A percentile compares a stretch with the other conserved stretches of the same genome.
Conservation (phyloP, 768 basidiomycete species). For the Tulasnella sp. region DNA sequence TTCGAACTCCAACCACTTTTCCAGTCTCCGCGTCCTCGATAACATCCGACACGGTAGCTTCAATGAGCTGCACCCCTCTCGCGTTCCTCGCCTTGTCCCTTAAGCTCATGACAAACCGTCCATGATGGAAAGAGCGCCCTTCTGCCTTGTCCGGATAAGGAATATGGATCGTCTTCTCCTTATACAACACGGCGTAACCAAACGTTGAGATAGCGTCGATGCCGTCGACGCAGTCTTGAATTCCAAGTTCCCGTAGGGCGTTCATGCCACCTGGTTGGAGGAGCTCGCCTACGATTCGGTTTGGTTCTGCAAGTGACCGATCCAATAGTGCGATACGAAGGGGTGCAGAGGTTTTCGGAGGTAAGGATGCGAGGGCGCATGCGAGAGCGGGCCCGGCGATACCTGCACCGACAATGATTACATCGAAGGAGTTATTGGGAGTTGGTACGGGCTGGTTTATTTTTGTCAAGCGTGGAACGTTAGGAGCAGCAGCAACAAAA, state of each 20-base stretch:
- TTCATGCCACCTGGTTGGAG: conserved; percentile 85
- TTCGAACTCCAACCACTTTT: conserved; percentile 55
- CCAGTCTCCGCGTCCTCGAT: conserved; percentile 44
- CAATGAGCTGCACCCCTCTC: conserved; percentile 62
- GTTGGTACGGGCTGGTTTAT: background rate
- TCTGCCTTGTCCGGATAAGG: conserved; percentile 68
- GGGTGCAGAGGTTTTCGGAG: conserved; percentile 32
- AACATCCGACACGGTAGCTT: conserved; percentile 72
- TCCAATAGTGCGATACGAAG: conserved; percentile 78
- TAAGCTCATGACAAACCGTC: conserved; percentile 72
- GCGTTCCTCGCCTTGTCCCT: conserved; percentile 52
- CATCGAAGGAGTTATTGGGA: conserved; percentile 34
- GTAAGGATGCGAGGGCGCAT: conserved; percentile 58
- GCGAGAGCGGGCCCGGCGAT: conserved; percentile 82
- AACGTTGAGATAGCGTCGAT: conserved; percentile 75
- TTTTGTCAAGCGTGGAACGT: background rate
- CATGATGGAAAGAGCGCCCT: conserved; percentile 90
- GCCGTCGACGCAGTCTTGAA: conserved; percentile 64
- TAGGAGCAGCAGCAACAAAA: too few species aligned
- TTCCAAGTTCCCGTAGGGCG: conserved; percentile 64
- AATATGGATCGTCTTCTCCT: conserved; percentile 64
- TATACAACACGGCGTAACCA: conserved; percentile 76
- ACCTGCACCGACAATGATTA: conserved; percentile 86
- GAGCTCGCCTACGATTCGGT: conserved; percentile 95
- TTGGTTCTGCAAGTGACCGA: conserved; percentile 82